Evolutionary conservation across 1,284 basidiomycete genomes (phyloP).

Genomic region (Xerocomus tenax): DNA sequence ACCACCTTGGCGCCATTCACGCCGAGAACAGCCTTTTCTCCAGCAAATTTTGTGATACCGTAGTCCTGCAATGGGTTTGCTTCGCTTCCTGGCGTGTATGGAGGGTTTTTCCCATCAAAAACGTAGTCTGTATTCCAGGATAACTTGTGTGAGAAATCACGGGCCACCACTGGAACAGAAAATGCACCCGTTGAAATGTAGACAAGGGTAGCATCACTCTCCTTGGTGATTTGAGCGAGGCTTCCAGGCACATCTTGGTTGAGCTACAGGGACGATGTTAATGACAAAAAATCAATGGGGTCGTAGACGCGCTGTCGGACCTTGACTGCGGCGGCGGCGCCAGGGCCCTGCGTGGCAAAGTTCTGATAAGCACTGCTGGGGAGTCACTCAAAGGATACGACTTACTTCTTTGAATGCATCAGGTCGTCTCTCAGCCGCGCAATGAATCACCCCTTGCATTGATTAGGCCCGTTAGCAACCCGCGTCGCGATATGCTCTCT

Average conservation of each 20-base stretch:
- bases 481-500: not conserved
- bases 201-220: constrained; percentile 51
- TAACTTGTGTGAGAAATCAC: constrained; percentile 10
- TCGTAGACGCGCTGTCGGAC: constrained; percentile 31
- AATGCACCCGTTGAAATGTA: constrained; percentile 69
- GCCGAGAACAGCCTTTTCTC: constrained; percentile 57
- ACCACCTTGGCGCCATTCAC: constrained; percentile 47
- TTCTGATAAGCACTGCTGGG: not conserved
- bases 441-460: constrained; percentile 67
- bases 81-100: constrained; percentile 58
- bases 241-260: constrained; percentile 59
- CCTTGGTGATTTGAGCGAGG: constrained; percentile 52
- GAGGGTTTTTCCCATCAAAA: constrained; percentile 75
- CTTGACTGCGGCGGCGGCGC: constrained; percentile 54
- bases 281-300: not conserved
- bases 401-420: constrained; percentile 73
- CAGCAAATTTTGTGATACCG: constrained; percentile 67
- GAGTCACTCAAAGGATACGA: not conserved
- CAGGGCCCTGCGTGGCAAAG: constrained; percentile 29
- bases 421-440: constrained; percentile 75
- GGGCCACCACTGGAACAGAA: not conserved
- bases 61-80: constrained; percentile 74
- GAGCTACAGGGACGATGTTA: constrained; percentile 38
- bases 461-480: constrained; percentile 4
- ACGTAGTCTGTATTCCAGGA: constrained; percentile 58